phyloP scores from a whole-genome alignment of 768 basidiomycete genomes.

The Podaxis sp. region DNA sequence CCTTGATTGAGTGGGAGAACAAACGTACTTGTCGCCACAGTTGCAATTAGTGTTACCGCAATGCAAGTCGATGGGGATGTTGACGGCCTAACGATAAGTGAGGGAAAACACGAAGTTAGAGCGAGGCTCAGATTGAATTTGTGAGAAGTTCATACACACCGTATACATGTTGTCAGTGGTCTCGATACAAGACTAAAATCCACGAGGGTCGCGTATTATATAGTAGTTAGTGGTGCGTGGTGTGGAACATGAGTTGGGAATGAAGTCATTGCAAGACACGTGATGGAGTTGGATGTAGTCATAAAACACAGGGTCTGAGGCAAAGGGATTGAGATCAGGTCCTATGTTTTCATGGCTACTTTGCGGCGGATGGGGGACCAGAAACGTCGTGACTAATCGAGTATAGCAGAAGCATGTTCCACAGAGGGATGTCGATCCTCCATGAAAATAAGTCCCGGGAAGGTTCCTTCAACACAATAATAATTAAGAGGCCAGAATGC shows the following conservation, averaged over 20 bases:
- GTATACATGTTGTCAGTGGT: neutral
- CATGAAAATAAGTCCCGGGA: too few relatives aligned
- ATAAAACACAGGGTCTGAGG: neutral
- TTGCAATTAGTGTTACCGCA: constrained; percentile 6
- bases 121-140: neutral
- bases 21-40: constrained; percentile 6
- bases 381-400: too few relatives aligned
- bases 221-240: neutral
- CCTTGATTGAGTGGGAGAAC: neutral
- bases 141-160: neutral
- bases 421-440: too few relatives aligned
- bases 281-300: neutral
- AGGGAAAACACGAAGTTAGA: neutral
- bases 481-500: neutral
- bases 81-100: neutral
- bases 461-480: too few relatives aligned
- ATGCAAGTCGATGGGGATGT: neutral
- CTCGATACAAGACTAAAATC: neutral
- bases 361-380: too few relatives aligned
- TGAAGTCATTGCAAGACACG: neutral
- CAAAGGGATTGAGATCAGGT: neutral
- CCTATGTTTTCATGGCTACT: neutral
- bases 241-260: neutral
- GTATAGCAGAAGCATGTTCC: too few relatives aligned
- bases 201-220: neutral